Base-by-base conservation (phyloP, 768 basidiomycete species). In the Suillus brevipes region DNA sequence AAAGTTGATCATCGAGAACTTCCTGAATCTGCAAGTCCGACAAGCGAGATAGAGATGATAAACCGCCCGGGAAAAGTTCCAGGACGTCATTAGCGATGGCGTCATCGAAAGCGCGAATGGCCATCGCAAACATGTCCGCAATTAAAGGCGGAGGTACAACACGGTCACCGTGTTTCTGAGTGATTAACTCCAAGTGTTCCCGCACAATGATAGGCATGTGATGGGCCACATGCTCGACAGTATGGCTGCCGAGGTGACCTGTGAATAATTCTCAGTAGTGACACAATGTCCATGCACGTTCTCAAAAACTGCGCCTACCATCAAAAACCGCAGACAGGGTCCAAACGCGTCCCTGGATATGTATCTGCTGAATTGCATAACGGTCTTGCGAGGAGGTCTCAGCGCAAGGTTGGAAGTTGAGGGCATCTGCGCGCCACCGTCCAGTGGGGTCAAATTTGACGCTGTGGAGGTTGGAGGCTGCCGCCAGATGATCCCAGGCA, bases 221-320 rank as follows among this genome's bases (percentile, higher is more conserved):
- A 68, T 85, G 81, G 62, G 87, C 84, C 61, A 89, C 88, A 68
- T 89, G 87, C 67, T 86, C 87, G 18, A 89, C 89, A 0, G 88
- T 89, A 65, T 85, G 84, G 72, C 89, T 87, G 37, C 89, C 89
- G 28, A 89, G 81, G 73, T 90, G 89, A 57, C 89, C 88, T 89
- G 68, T 0, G 52, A 65, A 62, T 40, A 55, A 53, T 50, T 20
- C 58, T 18, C 18, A 4, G 25, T 42, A 53, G 18, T 5, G 38
- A 42, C 49, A 56, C 34, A 69, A 31, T 43, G 60, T 50, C 45
- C 66, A 67, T 45, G 61, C 57, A 53, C 55, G 28, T 36, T 40
- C 36, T 38, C 36, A 60, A 66, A 53, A 66, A 31, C 20, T 10
- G 25, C 25, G 25, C 86, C 66, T 69, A 85, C 89, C 89, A 73